Evolutionary conservation across 495 filamentous ascomycete genomes (phyloP).

Genomic region (Aspergillus sclerotiicarbonarius): DNA sequence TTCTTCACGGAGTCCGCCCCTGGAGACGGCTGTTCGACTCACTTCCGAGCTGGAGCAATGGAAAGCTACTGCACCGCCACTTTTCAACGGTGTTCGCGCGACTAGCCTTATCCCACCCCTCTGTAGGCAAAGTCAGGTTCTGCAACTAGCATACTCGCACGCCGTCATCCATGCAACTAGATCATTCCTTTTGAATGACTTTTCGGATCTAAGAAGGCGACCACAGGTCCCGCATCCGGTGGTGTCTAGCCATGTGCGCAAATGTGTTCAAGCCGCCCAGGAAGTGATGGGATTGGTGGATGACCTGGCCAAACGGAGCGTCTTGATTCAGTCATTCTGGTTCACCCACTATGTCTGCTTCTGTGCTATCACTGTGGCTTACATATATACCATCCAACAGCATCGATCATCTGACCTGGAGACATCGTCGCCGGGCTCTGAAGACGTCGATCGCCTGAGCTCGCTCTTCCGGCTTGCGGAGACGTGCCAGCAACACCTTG

Average conservation of each 20-base stretch:
- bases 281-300: slow-evolving; percentile 39
- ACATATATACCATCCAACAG: slow-evolving; percentile 55
- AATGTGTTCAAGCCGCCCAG: slow-evolving; percentile 46
- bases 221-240: slow-evolving; percentile 31
- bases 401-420: slow-evolving; percentile 27
- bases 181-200: slow-evolving; percentile 54
- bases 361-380: slow-evolving; percentile 53
- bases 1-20: slow-evolving; percentile 35
- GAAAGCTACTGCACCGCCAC: slow-evolving; percentile 41
- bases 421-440: slow-evolving; percentile 21
- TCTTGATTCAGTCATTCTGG: slow-evolving; percentile 45
- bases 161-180: slow-evolving; percentile 56
- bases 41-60: slow-evolving; percentile 37
- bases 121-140: slow-evolving; percentile 52
- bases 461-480: slow-evolving; percentile 43
- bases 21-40: slow-evolving; percentile 39
- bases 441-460: slow-evolving; percentile 24
- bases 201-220: slow-evolving; percentile 42
- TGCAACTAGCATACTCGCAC: slow-evolving; percentile 52
- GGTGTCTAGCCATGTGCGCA: slow-evolving; percentile 36
- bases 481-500: slow-evolving; percentile 46
- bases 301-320: slow-evolving; percentile 36
- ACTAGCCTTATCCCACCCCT: slow-evolving; percentile 51
- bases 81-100: slow-evolving; percentile 45
- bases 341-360: slow-evolving; percentile 57